Conservation (phyloP, 2,329 filamentous ascomycete species). For the Verticillium zaregamsianum region DNA sequence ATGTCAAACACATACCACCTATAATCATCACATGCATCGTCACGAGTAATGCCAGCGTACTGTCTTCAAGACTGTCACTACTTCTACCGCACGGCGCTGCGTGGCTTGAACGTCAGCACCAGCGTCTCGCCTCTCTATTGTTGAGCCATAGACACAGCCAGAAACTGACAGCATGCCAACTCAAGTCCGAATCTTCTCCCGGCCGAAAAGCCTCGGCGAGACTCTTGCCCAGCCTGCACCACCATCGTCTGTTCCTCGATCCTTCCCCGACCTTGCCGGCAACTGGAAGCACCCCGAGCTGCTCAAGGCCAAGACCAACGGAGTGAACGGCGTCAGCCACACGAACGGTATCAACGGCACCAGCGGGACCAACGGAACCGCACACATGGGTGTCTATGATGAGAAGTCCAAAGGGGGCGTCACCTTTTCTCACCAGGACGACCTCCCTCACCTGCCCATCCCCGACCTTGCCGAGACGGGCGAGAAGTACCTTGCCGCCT, state of each 20-base stretch:
- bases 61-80: slow-evolving; percentile 87
- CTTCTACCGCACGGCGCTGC: slow-evolving; percentile 86
- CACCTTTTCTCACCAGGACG: slow-evolving; percentile 86
- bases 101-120: slow-evolving; percentile 78
- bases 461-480: slow-evolving; percentile 78
- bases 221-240: slow-evolving; percentile 50
- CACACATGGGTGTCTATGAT: slow-evolving; percentile 49
- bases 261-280: slow-evolving; percentile 30
- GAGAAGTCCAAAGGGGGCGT: slow-evolving; percentile 64
- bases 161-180: slow-evolving; percentile 26
- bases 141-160: slow-evolving; percentile 34
- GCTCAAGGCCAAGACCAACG: slow-evolving; percentile 1
- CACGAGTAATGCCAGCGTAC: slow-evolving; percentile 71
- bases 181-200: slow-evolving; percentile 40
- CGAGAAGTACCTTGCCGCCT: slow-evolving; percentile 71
- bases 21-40: slow-evolving; percentile 9
- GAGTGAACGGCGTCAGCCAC: neutral
- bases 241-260: slow-evolving; percentile 33
- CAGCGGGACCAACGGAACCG: slow-evolving; percentile 2
- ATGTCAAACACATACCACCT: slow-evolving; percentile 5
- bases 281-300: slow-evolving; percentile 5
- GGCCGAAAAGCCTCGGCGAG: slow-evolving; percentile 69
- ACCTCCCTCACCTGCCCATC: slow-evolving; percentile 86
- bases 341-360: neutral
- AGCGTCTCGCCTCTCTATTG: slow-evolving; percentile 72